Evolutionary conservation across 495 filamentous ascomycete genomes (phyloP), one percentile per base, ranked within the genome.

Genomic region (Penicillium salamii): DNA sequence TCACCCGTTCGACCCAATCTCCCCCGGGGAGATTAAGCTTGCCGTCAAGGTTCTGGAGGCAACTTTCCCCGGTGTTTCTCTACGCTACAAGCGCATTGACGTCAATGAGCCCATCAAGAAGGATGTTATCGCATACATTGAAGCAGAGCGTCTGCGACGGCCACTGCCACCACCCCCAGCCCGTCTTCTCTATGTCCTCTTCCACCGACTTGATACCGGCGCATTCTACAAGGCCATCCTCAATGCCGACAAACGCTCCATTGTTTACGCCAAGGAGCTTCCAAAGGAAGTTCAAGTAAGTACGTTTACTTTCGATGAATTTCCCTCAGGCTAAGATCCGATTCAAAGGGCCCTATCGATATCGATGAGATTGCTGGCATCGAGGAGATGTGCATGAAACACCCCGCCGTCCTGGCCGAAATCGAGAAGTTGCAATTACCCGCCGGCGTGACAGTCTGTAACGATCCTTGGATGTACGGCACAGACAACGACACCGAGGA

Each of bases 401-500:
- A 73, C 41, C 69, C 69, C 9, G 71, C 67, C 3, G 71, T 75
- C 0, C 53, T 61, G 26, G 67, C 64, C 9, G 71, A 75, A 46
- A 68, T 75, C 24, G 69, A 68, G 36, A 75, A 72, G 44, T 37
- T 75, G 33, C 61, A 75, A 18, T 49, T 75, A 8, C 71, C 71
- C 6, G 38, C 60, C 4, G 71, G 69, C 3, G 59, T 74, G 28
- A 67, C 67, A 2, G 64, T 75, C 20, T 75, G 71, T 56, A 72
- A 71, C 43, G 71, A 75, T 40, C 71, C 71, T 6, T 75, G 71
- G 71, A 75, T 75, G 62, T 75, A 75, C 38, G 71, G 71, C 37
- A 67, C 71, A 8, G 68, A 72, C 35, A 54, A 55, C 17, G 53
- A 57, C 5, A 62, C 61, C 13, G 69, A 74, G 43, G 63, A 54